Conservation (phyloP, 768 basidiomycete species). For the Naganishia antarctica region DNA sequence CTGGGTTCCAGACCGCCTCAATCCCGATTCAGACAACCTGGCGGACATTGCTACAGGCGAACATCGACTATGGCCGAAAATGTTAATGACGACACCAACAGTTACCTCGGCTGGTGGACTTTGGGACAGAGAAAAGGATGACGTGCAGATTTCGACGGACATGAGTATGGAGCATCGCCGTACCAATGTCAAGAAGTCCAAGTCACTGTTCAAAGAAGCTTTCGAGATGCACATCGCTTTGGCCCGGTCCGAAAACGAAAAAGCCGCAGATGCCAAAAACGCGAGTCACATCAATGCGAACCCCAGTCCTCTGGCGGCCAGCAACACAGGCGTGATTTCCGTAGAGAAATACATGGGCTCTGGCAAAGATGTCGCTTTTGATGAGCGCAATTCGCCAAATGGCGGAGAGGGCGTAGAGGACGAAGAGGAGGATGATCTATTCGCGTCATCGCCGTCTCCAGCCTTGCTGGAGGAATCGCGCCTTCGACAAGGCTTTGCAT, state of each 20-base stretch:
- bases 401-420: not conserved
- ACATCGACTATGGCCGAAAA: slow-evolving; percentile 11
- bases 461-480: not conserved
- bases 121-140: too few relatives aligned
- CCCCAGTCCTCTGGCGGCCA: too few relatives aligned
- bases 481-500: not conserved
- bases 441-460: slow-evolving; percentile 11
- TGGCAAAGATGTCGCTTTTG: not conserved
- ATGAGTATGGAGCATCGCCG: not conserved
- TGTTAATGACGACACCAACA: not conserved
- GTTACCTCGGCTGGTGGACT: not conserved
- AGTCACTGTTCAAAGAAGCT: slow-evolving; percentile 1
- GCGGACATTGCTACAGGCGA: not conserved
- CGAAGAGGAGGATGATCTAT: slow-evolving; percentile 18
- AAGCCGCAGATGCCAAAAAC: not conserved
- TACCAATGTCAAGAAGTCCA: not conserved
- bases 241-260: not conserved
- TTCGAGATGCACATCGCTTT: not conserved
- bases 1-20: not conserved
- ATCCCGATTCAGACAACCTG: not conserved
- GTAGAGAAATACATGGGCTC: not conserved
- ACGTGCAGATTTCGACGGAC: too few relatives aligned
- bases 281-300: too few relatives aligned
- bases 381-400: not conserved
- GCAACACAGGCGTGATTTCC: too few relatives aligned